Base-by-base conservation (phyloP, 768 basidiomycete genomes). In the Aureoboletus auriporus region DNA sequence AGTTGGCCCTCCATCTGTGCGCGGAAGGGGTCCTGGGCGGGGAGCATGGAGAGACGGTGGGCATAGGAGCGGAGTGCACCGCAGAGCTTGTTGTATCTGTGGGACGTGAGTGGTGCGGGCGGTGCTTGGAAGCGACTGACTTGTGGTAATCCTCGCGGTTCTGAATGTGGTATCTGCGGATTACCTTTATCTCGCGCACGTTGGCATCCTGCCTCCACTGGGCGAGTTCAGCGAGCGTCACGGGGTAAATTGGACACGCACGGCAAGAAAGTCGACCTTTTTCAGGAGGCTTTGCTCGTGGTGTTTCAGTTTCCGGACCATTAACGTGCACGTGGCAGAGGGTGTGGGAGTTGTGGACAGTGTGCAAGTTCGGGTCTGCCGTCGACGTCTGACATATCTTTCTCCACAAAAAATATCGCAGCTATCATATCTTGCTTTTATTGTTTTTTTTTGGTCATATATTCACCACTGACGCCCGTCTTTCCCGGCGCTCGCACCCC, bases 151-250 rank as follows among this genome's bases (percentile, higher is more conserved):
- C 93, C 53, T 95, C 93, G 59, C 94, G 72, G 69, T 93, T 78
- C 62, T 97, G 94, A 53, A 99, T 79, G 69, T 98, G 96, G 68
- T 97, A 99, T 49, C 93, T 73, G 16, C 95, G 82, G 82, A 98
- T 88, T 46, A 98, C 87, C 66, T 86, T 91, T 69, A 90, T 82
- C 75, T 98, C 96, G 36, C 94, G 83, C 13, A 85, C 70, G 64
- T 84, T 86, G 12, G 86, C 84, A 82, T 98, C 94, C 71, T 93
- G 86, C 71, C 93, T 98, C 95, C 95, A 98, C 91, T 95, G 67
- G 13, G 33, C 40, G 49, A 27, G 26, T 26, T 38, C 34, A 36
- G 42, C 20, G 12, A 23, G 9, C 8, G 12, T 9, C 27, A 70
- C 79, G 47, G 7, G 26, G 20, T 6, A 8, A 10, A 64, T 13